These are phyloP conservation scores for Dunaliella primolecta DNA, from an alignment of 139 green algal genomes.

Conservation along the genomic window DNA sequence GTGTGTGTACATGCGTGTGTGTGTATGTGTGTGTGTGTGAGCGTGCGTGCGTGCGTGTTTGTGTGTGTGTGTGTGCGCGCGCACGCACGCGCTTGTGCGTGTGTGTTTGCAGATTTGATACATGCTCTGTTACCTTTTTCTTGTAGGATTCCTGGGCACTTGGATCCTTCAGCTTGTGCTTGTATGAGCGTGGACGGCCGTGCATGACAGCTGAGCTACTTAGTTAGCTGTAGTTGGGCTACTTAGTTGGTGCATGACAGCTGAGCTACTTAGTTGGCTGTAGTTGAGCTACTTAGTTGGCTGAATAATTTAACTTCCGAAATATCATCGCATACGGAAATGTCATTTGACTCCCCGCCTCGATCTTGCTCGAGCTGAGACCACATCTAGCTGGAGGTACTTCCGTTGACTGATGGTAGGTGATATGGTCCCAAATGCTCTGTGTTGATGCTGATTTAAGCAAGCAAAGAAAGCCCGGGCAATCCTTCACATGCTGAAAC, in stretches of 20 bases:
- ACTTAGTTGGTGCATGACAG: background rate
- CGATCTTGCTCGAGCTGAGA: too few species aligned
- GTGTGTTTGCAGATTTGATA: background rate
- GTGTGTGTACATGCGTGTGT: background rate
- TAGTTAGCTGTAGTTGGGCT: background rate
- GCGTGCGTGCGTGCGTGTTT: background rate
- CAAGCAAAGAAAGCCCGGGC: too few species aligned
- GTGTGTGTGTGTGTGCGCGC: background rate
- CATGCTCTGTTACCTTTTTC: slow-evolving; percentile 42
- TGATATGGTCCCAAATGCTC: too few species aligned
- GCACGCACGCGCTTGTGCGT: too few species aligned
- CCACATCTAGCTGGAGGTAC: too few species aligned
- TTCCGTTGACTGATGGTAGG: too few species aligned
- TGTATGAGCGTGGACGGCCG: slow-evolving; percentile 51
- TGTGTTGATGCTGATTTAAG: too few species aligned
- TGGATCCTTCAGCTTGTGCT: slow-evolving; percentile 52
- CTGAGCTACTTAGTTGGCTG: background rate
- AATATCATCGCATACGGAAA: background rate
- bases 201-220: slow-evolving; percentile 46
- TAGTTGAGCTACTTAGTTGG: background rate
- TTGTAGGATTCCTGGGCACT: slow-evolving; percentile 51
- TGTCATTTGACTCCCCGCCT: too few species aligned
- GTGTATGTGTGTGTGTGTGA: background rate
- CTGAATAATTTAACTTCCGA: background rate
- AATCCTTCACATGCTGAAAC: too few species aligned